Evolutionary conservation across 352 stramenopile genomes (phyloP).

Genomic region (Phytophthora pinifolia): DNA sequence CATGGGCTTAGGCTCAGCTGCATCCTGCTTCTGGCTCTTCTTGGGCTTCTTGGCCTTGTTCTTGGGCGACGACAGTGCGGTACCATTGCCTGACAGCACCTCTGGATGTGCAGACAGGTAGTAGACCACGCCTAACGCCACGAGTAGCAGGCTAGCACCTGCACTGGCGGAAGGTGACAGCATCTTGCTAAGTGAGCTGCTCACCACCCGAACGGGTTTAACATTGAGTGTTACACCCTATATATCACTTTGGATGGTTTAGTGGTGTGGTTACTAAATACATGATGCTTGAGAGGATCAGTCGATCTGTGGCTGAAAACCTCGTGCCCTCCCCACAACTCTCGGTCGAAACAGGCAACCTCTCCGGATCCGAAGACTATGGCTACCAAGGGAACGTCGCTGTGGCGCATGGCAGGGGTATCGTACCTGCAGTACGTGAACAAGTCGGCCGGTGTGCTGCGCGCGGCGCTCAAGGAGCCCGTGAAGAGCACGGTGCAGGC

Average conservation of each 20-base stretch:
- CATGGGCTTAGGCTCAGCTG: conserved; percentile 31
- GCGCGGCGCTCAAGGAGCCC: conserved; percentile 82
- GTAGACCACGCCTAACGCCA: conserved; percentile 51
- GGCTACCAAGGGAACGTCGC: conserved; percentile 79
- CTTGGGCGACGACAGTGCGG: conserved; percentile 14
- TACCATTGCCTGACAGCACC: conserved; percentile 17
- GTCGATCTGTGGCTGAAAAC: conserved; percentile 23
- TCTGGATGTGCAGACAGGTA: conserved; percentile 25
- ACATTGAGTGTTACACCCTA: background rate
- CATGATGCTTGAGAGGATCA: conserved; percentile 6
- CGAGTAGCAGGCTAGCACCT: conserved; percentile 50
- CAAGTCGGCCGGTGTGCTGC: conserved; percentile 75
- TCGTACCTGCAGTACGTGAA: conserved; percentile 91
- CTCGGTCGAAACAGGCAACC: conserved; percentile 14
- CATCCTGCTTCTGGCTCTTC: conserved; percentile 13
- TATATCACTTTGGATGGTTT: background rate
- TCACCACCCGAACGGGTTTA: conserved; percentile 27
- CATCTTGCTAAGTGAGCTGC: conserved; percentile 27
- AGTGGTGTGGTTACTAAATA: too few relatives aligned
- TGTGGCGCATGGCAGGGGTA: conserved; percentile 84
- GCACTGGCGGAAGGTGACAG: conserved; percentile 34
- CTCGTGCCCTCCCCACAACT: conserved; percentile 1
- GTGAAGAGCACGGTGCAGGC: conserved; percentile 80
- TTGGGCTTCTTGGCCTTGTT: conserved; percentile 23
- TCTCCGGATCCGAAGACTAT: conserved; percentile 42